Percentiles rank a stretch among this genome's conserved stretches.
phyloP scores from a whole-genome alignment of 2,329 filamentous ascomycete genomes.

The Monilinia polystroma region DNA sequence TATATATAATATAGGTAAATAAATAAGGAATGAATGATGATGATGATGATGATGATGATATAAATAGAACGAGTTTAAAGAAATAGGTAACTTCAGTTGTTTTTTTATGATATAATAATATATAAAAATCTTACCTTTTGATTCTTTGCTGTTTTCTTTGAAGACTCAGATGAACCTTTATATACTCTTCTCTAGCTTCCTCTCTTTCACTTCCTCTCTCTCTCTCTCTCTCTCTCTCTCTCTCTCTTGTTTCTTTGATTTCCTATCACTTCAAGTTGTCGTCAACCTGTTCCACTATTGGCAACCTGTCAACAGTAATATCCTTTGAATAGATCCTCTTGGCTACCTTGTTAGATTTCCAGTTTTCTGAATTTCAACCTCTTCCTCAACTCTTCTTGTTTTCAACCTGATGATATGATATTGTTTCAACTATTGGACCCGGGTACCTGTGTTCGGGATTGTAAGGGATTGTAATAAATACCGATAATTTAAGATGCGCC shows the following conservation, averaged over 20 bases:
- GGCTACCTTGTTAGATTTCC: neutral
- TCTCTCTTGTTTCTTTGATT: neutral
- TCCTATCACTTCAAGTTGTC: neutral
- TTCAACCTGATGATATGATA: neutral
- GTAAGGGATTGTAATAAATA: neutral
- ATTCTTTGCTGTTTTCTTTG: neutral
- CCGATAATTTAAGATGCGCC: constrained; percentile 8
- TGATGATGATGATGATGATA: neutral
- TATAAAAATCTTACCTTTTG: neutral
- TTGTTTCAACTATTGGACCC: constrained; percentile 2
- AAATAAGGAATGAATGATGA: neutral
- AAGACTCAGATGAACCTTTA: neutral
- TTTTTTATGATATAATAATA: neutral
- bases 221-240: neutral
- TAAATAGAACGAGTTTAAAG: neutral
- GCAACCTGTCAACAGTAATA: neutral
- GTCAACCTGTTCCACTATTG: neutral
- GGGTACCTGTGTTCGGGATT: constrained; percentile 10
- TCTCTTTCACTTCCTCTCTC: neutral
- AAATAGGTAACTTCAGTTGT: neutral
- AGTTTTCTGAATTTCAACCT: neutral
- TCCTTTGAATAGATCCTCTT: constrained; percentile 4
- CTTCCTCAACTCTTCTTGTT: neutral
- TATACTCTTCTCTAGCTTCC: neutral
- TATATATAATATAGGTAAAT: too few species aligned